Base-by-base conservation (phyloP, 1,284 basidiomycete species). In the Malassezia cuniculi region DNA sequence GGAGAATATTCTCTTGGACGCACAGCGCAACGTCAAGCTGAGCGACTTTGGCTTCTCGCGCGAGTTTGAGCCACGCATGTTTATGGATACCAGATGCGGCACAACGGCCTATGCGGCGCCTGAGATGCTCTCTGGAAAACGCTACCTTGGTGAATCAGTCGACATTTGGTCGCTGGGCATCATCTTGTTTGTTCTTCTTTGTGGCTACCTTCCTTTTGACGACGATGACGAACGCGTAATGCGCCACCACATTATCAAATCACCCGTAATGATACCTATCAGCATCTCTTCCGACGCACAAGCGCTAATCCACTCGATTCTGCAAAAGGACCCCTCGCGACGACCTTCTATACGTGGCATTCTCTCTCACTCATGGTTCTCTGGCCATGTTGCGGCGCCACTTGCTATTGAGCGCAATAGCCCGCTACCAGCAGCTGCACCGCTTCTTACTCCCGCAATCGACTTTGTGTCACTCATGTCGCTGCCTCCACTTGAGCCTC, bases 91-190 rank as follows among this genome's bases (percentile, higher is more conserved):
- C 0, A 90, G 82, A 62, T 97, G 93, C 63, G 90, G 93, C 5
- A 97, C 93, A 1, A 90, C 89, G 1, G 87, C 85, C 25, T 78
- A 97, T 68, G 90, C 87, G 1, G 78, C 85, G 10, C 90, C 90
- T 1, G 90, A 97, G 69, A 94, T 97, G 79, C 71, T 97, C 6
- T 75, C 80, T 49, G 82, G 83, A 4, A 78, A 78, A 67, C 86
- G 80, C 67, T 97, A 97, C 62, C 76, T 80, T 17, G 93, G 93
- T 5, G 79, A 82, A 66, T 86, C 94, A 74, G 86, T 94, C 31
- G 93, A 97, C 60, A 75, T 94, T 19, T 97, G 90, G 90, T 95
- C 93, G 0, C 73, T 95, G 22, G 90, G 90, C 3, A 77, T 97
- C 47, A 95, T 97, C 39, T 73, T 97, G 7, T 94, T 90, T 66